Base-by-base conservation (phyloP, 805 yeast genomes). In the Allodekkera sacchari region DNA sequence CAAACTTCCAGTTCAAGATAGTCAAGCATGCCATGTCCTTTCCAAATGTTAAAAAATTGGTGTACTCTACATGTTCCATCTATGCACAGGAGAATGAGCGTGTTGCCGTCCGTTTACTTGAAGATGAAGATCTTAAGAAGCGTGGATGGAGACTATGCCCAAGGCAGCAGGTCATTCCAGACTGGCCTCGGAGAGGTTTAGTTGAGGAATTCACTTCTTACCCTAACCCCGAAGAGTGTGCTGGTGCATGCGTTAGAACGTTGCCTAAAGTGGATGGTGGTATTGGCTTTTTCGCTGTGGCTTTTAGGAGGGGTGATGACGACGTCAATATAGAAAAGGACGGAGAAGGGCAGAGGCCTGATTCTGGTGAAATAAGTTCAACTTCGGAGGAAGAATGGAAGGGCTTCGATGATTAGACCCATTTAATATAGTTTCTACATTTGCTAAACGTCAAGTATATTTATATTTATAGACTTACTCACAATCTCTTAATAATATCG, bases 251-350 rank as follows among this genome's bases (percentile, higher is more conserved):
- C 58, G 76, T 92, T 0, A 66, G 99, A 43, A 81, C 88, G 1
- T 58, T 77, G 26, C 95, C 96, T 1, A 78, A 74, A 39, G 80
- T 71, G 27, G 98, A 92, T 53, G 98, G 97, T 19, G 98, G 98
- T n/a, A 92, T 92, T 46, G 99, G 99, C 0, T 92, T 92, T 52
- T 92, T 92, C 57, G 97, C 96, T 0, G 97, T 88, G 1, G 78
- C 92, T 35, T 89, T 92, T 52, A 82, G 83, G 41, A 67, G 81
- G 40, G 35, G 37, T 18, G n/a, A 34, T 18, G 27, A 14, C 15
- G 25, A 22, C 11, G 27, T 22, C 4, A 22, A 9, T 15, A 26
- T 10, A 13, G 22, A 31, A 22, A 18, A 20, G n/a, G 23, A 24
- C 8, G 29, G 22, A 1, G 20, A 25, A 6, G 27, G 28, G 13